Evolutionary conservation across 768 basidiomycete species (phyloP), one percentile per base, ranked within the genome.

Genomic region (Lentinula lateritia): DNA sequence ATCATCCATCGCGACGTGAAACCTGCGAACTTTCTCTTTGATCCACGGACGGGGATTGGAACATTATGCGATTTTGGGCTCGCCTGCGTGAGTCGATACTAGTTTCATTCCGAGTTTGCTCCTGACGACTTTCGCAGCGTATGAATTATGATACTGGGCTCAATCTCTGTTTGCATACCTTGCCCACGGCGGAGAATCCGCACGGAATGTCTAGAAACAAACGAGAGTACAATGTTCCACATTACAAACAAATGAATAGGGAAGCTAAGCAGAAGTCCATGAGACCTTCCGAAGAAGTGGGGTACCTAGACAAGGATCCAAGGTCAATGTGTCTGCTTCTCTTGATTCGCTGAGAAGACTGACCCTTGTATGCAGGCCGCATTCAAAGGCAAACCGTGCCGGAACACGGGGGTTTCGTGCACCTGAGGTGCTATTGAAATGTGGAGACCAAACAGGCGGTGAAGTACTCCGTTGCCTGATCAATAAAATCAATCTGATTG

Each of bases 1-100:
- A 89, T 98, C 67, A 92, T 98, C 56, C 96, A 98, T 72, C 92
- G 96, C 50, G 96, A 98, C 73, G 92, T 98, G 67, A 98, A 98
- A 71, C 95, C 96, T 20, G 96, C 95, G 62, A 98, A 98, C 72
- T 98, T 98, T 72, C 80, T 98, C 39, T 98, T 89, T 71, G 93
- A 98, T 72, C 88, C 92, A 41, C 83, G 80, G 41, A 89, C 88
- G 6, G 89, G 90, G 9, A 78, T 86, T 12, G 97, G 97, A 23
- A 90, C 90, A 0, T 76, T 99, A 7, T 93, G 93, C 66, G 97
- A 98, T 73, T 97, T 98, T 70, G 97, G 97, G 18, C 81, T 99
- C 3, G 97, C 97, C 8, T 93, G 93, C 68, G 95, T 95, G 73
- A 67, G 90, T 75, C 48, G 48, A 50, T 15, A 28, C n/a, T 23